A percentile compares a stretch with the other conserved stretches of the same genome.
Conservation (phyloP, 371 early-diverging fungal species). For the Dinochytrium kinnereticum region DNA sequence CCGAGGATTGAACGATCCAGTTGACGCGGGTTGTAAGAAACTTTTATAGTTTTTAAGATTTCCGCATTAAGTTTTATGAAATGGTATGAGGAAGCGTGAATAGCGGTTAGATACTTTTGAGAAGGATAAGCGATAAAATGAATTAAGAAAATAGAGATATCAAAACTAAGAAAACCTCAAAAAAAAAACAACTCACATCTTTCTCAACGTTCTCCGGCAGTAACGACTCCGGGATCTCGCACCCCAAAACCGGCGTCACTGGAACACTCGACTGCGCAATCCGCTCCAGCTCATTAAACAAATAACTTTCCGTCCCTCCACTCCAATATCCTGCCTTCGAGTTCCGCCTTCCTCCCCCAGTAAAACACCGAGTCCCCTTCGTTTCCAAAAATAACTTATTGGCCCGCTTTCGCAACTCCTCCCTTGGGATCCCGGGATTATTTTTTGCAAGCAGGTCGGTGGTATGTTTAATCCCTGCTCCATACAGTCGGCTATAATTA, state of each 20-base stretch:
- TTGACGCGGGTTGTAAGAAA: conserved; percentile 91
- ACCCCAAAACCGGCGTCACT: conserved; percentile 86
- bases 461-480: conserved; percentile 90
- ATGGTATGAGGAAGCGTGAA: no score
- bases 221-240: conserved; percentile 86
- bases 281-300: conserved; percentile 92
- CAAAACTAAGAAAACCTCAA: background rate
- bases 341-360: conserved; percentile 59
- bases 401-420: conserved; percentile 71
- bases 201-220: conserved; percentile 68
- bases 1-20: conserved; percentile 98
- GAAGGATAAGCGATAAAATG: no score
- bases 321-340: conserved; percentile 69
- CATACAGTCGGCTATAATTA: conserved; percentile 96
- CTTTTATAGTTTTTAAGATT: conserved; percentile 20
- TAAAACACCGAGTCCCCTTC: no score
- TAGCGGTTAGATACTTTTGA: no score
- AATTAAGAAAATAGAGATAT: conserved; percentile 7
- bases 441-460: conserved; percentile 80
- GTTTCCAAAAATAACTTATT: conserved; percentile 76
- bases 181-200: conserved; percentile 57
- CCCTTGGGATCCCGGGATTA: conserved; percentile 71
- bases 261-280: conserved; percentile 80
- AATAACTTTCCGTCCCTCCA: conserved; percentile 93
- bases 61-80: background rate